phyloP scores from a whole-genome alignment of 2,329 filamentous ascomycete genomes.

The Nemania abortiva region DNA sequence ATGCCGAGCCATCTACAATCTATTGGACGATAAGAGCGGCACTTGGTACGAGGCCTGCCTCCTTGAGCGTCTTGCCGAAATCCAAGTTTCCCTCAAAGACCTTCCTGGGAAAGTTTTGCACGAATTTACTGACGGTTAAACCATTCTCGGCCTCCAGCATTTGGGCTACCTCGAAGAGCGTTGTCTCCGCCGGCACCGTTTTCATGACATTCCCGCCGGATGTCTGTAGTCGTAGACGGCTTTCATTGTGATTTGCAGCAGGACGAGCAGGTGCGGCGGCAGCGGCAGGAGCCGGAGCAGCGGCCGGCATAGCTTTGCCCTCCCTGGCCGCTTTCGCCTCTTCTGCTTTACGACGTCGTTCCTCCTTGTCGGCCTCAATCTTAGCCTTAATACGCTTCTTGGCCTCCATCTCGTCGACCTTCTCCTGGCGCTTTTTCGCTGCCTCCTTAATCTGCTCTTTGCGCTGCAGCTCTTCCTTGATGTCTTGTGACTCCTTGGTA shows the following conservation, averaged over 20 bases:
- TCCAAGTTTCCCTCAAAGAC: conserved; percentile 76
- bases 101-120: conserved; percentile 89
- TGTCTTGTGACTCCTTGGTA: conserved; percentile 87
- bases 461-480: conserved; percentile 87
- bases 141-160: conserved; percentile 79
- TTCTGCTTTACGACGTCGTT: conserved; percentile 86
- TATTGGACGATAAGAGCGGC: conserved; percentile 85
- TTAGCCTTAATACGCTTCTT: conserved; percentile 91
- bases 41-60: conserved; percentile 89
- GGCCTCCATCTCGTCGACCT: conserved; percentile 84
- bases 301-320: conserved; percentile 67
- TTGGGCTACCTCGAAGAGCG: conserved; percentile 90
- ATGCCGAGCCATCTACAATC: conserved; percentile 12
- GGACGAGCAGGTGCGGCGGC: conserved; percentile 65
- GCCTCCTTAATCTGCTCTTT: conserved; percentile 96
- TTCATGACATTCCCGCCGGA: conserved; percentile 82
- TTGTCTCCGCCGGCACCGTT: conserved; percentile 89
- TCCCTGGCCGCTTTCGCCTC: conserved; percentile 87
- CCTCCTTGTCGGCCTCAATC: conserved; percentile 94
- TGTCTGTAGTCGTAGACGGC: conserved; percentile 85
- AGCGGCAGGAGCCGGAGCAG: conserved; percentile 57
- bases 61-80: conserved; percentile 91
- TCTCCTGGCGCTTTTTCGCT: conserved; percentile 86
- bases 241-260: conserved; percentile 80
- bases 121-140: conserved; percentile 78